A percentile compares a stretch with the other conserved stretches of the same genome.
These are phyloP conservation scores for Lyophyllum semitale DNA, from an alignment of 768 basidiomycete species.

Conservation along the genomic window DNA sequence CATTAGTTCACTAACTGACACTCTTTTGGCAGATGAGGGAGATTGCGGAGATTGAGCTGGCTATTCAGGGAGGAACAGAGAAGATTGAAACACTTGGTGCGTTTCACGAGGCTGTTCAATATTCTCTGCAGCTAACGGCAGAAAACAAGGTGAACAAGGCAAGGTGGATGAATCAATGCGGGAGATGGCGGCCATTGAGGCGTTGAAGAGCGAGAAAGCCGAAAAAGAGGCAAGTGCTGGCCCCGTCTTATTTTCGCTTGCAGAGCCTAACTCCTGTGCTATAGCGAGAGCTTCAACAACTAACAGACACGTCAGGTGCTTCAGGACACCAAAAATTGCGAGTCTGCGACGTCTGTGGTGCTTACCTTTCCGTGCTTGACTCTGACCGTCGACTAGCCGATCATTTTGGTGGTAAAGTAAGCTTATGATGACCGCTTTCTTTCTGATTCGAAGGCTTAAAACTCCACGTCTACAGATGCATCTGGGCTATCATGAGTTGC, in stretches of 20 bases:
- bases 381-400: constrained; percentile 98
- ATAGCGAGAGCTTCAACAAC: constrained; percentile 89
- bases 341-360: constrained; percentile 99
- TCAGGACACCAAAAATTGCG: constrained; percentile 99
- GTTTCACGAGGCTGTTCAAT: constrained; percentile 22
- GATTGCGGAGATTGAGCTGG: constrained; percentile 98
- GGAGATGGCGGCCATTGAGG: constrained; percentile 97
- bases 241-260: neutral
- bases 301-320: constrained; percentile 97
- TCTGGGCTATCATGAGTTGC: constrained; percentile 96
- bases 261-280: constrained; percentile 15
- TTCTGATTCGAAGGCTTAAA: constrained; percentile 21
- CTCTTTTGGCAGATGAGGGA: constrained; percentile 79
- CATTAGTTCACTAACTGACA: neutral
- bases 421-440: constrained; percentile 28
- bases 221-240: constrained; percentile 81
- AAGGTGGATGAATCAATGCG: constrained; percentile 99
- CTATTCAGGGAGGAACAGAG: constrained; percentile 97
- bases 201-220: constrained; percentile 91
- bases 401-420: constrained; percentile 98
- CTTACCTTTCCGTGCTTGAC: constrained; percentile 97
- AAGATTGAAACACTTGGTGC: constrained; percentile 92
- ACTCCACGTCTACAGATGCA: constrained; percentile 75
- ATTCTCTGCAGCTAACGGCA: constrained; percentile 14
- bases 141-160: constrained; percentile 84